Evolutionary conservation across 148 eudicot species (phyloP).

Genomic region (Dysphania ambrosioides): DNA sequence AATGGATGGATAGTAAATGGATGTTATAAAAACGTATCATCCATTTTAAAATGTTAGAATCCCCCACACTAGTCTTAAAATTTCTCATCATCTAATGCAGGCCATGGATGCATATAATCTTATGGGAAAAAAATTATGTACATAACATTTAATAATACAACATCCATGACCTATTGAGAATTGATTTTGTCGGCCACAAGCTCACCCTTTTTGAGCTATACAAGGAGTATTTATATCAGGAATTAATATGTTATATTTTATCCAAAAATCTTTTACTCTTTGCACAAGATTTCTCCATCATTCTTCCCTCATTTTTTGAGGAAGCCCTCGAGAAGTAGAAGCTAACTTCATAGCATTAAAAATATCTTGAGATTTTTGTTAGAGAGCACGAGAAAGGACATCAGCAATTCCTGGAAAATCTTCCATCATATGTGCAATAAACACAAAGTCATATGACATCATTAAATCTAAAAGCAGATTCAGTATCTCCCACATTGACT

Average conservation of each 20-base stretch:
- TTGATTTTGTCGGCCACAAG: too few relatives aligned
- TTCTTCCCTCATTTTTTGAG: slow-evolving; percentile 10
- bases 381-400: slow-evolving; percentile 1
- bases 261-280: neutral
- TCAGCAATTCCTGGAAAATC: neutral
- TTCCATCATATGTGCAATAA: slow-evolving; percentile 12
- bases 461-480: neutral
- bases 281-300: neutral
- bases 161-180: too few relatives aligned
- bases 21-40: too few relatives aligned
- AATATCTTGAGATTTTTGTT: slow-evolving; percentile 14
- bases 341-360: slow-evolving; percentile 4
- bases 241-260: neutral
- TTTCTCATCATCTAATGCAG: too few relatives aligned
- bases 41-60: too few relatives aligned
- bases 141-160: too few relatives aligned
- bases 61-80: too few relatives aligned
- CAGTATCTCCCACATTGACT: neutral
- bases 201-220: too few relatives aligned
- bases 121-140: too few relatives aligned
- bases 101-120: too few relatives aligned
- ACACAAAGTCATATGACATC: slow-evolving; percentile 11
- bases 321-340: neutral
- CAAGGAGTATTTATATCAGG: too few relatives aligned
- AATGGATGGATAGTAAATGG: too few relatives aligned